These are phyloP conservation scores for Colletotrichum destructivum DNA, from an alignment of 2,329 filamentous ascomycete species.

Conservation along the genomic window DNA sequence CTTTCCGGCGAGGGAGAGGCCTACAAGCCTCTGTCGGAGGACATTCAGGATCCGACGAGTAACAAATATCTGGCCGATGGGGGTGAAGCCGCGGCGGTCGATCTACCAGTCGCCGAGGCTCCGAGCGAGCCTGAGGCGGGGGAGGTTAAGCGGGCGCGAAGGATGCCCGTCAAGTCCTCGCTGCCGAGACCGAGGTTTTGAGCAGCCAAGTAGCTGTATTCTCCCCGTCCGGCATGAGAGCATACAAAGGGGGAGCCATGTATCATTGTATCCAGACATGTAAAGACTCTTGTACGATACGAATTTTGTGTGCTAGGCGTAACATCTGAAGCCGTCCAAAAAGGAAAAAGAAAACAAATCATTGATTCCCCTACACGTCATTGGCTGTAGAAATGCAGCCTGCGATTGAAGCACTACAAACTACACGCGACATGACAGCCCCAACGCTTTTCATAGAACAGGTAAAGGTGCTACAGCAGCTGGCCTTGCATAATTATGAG, in stretches of 20 bases:
- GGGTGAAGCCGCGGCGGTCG: constrained; percentile 1
- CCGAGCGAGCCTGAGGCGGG: constrained; percentile 14
- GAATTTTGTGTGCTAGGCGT: constrained; percentile 25
- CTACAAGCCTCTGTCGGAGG: constrained; percentile 62
- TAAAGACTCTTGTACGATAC: constrained; percentile 43
- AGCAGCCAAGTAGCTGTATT: constrained; percentile 12
- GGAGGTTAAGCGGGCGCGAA: constrained; percentile 21
- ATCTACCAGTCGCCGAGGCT: constrained; percentile 1
- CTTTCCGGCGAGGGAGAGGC: constrained; percentile 64
- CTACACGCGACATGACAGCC: not conserved
- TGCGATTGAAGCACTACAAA: not conserved
- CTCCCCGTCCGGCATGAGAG: not conserved
- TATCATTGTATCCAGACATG: constrained; percentile 41
- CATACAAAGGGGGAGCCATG: constrained; percentile 24
- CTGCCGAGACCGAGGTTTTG: constrained; percentile 36
- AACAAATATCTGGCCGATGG: constrained; percentile 24
- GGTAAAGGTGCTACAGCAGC: not conserved
- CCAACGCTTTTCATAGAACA: not conserved
- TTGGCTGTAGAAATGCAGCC: not conserved
- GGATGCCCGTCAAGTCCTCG: constrained; percentile 20
- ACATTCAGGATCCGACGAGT: constrained; percentile 50
- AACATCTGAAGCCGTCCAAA: not conserved
- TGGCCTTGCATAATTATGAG: constrained; percentile 24
- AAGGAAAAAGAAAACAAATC: not conserved
- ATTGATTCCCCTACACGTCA: not conserved